phyloP scores from a whole-genome alignment of 495 filamentous ascomycete genomes.

The Penicillium mononematosum region DNA sequence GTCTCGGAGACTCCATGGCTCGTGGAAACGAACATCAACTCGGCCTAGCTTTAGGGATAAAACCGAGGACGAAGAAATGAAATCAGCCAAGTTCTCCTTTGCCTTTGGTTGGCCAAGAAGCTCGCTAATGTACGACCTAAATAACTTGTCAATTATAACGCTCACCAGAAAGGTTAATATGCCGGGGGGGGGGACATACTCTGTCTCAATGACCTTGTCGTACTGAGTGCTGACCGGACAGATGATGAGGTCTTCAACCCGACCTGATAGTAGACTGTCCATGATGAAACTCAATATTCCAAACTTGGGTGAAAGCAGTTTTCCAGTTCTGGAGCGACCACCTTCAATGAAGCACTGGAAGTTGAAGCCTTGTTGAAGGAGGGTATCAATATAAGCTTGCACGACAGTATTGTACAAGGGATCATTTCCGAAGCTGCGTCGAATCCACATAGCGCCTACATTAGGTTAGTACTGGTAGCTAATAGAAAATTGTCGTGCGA shows the following conservation, averaged over 20 bases:
- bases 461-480: conserved; percentile 15
- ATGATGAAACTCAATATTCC: conserved; percentile 93
- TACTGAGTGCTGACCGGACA: conserved; percentile 97
- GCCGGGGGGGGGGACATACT: conserved; percentile 44
- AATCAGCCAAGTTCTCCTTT: conserved; percentile 87
- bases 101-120: conserved; percentile 90
- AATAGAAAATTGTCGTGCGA: not conserved
- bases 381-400: conserved; percentile 90
- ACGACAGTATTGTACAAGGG: conserved; percentile 86
- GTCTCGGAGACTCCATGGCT: conserved; percentile 83
- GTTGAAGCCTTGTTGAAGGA: conserved; percentile 87
- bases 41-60: conserved; percentile 84
- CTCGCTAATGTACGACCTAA: conserved; percentile 83
- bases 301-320: conserved; percentile 90
- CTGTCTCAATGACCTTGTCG: conserved; percentile 97
- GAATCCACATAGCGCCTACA: conserved; percentile 90
- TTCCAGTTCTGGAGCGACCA: conserved; percentile 86
- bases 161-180: not conserved
- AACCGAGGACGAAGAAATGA: conserved; percentile 84
- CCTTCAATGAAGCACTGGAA: conserved; percentile 98
- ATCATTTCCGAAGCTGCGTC: conserved; percentile 89
- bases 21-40: conserved; percentile 92
- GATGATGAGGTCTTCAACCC: conserved; percentile 85
- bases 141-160: conserved; percentile 15
- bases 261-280: conserved; percentile 83